These are phyloP conservation scores for Tripterygium wilfordii DNA, from an alignment of 177 flowering plant genomes.

Conservation along the genomic window DNA sequence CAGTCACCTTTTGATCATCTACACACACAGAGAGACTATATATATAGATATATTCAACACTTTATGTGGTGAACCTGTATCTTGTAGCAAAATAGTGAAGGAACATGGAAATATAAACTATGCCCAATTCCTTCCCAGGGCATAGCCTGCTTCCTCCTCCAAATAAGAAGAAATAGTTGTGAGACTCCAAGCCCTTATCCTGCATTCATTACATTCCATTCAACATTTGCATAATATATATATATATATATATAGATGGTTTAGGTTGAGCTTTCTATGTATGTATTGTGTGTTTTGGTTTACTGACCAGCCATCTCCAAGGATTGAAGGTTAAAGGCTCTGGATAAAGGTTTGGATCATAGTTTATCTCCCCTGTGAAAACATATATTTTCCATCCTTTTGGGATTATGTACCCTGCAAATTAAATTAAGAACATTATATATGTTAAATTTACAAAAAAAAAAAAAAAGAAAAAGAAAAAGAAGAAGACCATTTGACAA, in stretches of 20 bases:
- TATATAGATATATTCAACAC: too few relatives aligned
- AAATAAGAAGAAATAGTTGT: slow-evolving; percentile 37
- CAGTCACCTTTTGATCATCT: too few relatives aligned
- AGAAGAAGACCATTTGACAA: too few relatives aligned
- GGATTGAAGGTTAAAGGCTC: slow-evolving; percentile 60
- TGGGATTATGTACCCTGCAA: slow-evolving; percentile 54
- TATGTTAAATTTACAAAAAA: too few relatives aligned
- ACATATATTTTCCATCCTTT: slow-evolving; percentile 76
- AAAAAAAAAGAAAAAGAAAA: background rate
- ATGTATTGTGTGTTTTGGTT: too few relatives aligned
- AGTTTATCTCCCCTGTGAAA: slow-evolving; percentile 59
- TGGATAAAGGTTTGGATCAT: slow-evolving; percentile 42
- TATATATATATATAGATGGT: too few relatives aligned
- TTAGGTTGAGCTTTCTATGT: too few relatives aligned
- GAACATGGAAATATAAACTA: slow-evolving; percentile 52
- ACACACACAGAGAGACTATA: too few relatives aligned
- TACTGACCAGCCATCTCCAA: slow-evolving; percentile 74
- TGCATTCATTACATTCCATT: slow-evolving; percentile 15
- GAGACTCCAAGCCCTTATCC: slow-evolving; percentile 43
- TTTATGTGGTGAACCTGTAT: too few relatives aligned
- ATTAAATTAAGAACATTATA: too few relatives aligned
- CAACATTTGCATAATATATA: too few relatives aligned
- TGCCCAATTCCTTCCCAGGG: slow-evolving; percentile 67
- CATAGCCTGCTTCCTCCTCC: slow-evolving; percentile 69
- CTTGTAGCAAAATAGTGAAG: slow-evolving; percentile 63